Conservation (phyloP, 1,139 yeast species). For the Yamadazyma pseudoaaseri region DNA sequence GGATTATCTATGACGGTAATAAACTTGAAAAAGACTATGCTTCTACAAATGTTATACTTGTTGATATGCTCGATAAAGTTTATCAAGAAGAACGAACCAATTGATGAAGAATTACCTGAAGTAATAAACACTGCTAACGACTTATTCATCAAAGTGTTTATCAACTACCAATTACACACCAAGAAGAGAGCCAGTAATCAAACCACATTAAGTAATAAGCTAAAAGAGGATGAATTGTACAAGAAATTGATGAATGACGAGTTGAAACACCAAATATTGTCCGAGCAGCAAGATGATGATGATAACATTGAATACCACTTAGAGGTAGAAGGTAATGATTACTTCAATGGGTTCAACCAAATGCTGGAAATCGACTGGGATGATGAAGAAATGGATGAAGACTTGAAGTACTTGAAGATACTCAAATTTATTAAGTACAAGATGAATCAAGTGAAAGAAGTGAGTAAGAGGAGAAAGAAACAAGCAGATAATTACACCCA, state of each 20-base stretch:
- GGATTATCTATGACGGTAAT: constrained; percentile 47
- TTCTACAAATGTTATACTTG: constrained; percentile 45
- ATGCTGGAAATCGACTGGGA: constrained; percentile 45
- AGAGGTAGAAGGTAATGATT: constrained; percentile 10
- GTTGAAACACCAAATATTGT: constrained; percentile 37
- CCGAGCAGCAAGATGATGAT: constrained; percentile 31
- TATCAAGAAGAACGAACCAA: constrained; percentile 20
- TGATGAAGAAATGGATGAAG: constrained; percentile 51
- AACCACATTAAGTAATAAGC: constrained; percentile 11
- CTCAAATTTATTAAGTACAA: constrained; percentile 45
- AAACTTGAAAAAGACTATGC: constrained; percentile 43
- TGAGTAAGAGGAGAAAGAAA: constrained; percentile 8
- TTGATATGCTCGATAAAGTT: constrained; percentile 41
- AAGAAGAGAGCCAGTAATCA: constrained; percentile 14
- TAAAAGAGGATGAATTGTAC: constrained; percentile 39
- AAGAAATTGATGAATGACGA: constrained; percentile 41
- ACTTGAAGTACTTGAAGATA: constrained; percentile 44
- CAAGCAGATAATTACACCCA: background rate
- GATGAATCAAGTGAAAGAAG: constrained; percentile 16
- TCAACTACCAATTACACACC: constrained; percentile 31
- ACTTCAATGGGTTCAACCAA: constrained; percentile 13
- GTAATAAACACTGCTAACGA: constrained; percentile 32
- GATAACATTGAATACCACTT: constrained; percentile 20
- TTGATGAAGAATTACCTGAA: constrained; percentile 19
- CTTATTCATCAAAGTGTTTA: constrained; percentile 38